Percentiles rank a stretch among this genome's conserved stretches.
Conservation (phyloP, 2,329 filamentous ascomycete species). For the Lachnellula arida region DNA sequence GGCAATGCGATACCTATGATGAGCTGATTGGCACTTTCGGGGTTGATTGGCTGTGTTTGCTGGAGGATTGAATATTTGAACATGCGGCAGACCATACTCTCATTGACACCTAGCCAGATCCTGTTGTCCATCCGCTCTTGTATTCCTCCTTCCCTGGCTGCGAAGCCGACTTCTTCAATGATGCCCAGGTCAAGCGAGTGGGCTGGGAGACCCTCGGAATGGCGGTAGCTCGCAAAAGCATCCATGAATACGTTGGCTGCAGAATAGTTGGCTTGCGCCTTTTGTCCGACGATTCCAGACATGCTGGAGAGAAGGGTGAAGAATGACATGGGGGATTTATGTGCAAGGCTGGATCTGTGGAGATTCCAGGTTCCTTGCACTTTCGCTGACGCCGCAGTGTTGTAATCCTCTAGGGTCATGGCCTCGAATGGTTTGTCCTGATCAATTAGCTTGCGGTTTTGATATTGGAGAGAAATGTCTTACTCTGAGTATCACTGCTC, state of each 20-base stretch:
- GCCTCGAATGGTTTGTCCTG: conserved; percentile 11
- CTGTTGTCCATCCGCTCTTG: conserved; percentile 13
- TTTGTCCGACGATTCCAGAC: conserved; percentile 20
- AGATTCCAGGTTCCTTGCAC: conserved; percentile 17
- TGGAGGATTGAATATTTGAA: conserved; percentile 29
- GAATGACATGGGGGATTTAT: conserved; percentile 33
- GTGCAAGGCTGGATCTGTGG: conserved; percentile 7
- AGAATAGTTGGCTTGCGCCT: conserved; percentile 43
- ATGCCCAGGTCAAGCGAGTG: conserved; percentile 48
- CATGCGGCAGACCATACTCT: conserved; percentile 27
- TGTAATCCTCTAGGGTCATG: conserved; percentile 36
- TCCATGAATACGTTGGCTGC: conserved; percentile 47
- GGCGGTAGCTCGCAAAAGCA: conserved; percentile 37
- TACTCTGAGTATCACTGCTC: conserved; percentile 38
- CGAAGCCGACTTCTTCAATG: conserved; percentile 38
- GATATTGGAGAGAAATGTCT: neutral
- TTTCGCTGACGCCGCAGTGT: conserved; percentile 33
- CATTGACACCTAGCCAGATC: conserved; percentile 27
- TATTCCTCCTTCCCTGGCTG: conserved; percentile 4
- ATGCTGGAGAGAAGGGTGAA: conserved; percentile 37
- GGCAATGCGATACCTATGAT: conserved; percentile 28
- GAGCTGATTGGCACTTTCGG: conserved; percentile 25
- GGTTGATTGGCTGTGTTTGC: conserved; percentile 17
- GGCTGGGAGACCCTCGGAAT: conserved; percentile 37
- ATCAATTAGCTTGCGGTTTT: neutral